Base-by-base conservation (phyloP, 2,329 filamentous ascomycete species). In the Dothistroma septosporum region DNA sequence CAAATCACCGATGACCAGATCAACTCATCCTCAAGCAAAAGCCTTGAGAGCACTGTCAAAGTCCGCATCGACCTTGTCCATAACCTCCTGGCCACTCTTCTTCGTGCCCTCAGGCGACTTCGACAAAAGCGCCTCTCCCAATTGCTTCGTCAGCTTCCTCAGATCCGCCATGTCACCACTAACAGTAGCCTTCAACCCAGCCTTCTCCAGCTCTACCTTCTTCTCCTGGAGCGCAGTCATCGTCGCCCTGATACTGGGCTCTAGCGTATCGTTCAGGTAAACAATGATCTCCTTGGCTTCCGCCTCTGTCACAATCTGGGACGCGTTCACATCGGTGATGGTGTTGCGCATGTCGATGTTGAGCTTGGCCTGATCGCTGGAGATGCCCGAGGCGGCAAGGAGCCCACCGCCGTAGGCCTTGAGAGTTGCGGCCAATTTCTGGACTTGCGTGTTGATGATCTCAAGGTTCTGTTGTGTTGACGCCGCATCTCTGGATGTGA, bases 371-470 rank as follows among this genome's bases (percentile, higher is more conserved):
- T 67, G 64, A 47, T 66, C 60, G 49, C 53, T 61, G 44, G 65
- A 65, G 61, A 69, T 68, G 52, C 59, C 53, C 2, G 55, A 53
- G 37, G 65, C 66, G 53, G 65, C 67, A 41, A 69, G 62, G 37
- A 67, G 60, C n/a, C 65, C 65, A 21, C 65, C 65, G 32, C 31
- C 22, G 57, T 67, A 67, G 37, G 53, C 55, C 12, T 48, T 44
- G 41, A 63, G 55, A 21, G 61, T 61, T 24, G 48, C 21, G 2
- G 53, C 66, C 37, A 67, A 61, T 28, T 64, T 67, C 24, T 55
- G 44, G 24, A 66, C 62, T 14, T 62, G 57, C 7, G 62, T 59
- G 49, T 66, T 64, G 64, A 67, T 67, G 14, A 33, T 64, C 16
- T 60, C 56, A 53, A 68, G 64, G 54, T 68, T 67, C 24, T 61